phyloP scores from a whole-genome alignment of 2,329 filamentous ascomycete species.

The Clonostachys rhizophaga region DNA sequence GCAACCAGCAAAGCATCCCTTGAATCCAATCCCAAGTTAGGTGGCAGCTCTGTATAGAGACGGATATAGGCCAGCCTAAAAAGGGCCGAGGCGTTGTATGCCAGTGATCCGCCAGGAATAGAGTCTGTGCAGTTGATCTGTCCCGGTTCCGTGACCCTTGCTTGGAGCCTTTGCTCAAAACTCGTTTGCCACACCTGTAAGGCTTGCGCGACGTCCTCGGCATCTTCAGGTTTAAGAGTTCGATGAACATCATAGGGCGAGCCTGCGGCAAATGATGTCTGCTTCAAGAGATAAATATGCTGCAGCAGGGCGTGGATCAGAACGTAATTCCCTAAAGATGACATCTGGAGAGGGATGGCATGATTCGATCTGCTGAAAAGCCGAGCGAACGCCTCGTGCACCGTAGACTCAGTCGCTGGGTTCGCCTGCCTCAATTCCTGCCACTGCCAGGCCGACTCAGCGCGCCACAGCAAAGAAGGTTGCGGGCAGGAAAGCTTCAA shows the following conservation, averaged over 20 bases:
- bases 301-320: constrained; percentile 69
- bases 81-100: constrained; percentile 61
- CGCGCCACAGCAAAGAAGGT: constrained; percentile 51
- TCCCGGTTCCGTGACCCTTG: constrained; percentile 41
- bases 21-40: constrained; percentile 59
- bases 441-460: constrained; percentile 55
- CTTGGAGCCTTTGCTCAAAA: constrained; percentile 51
- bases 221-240: constrained; percentile 47
- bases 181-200: constrained; percentile 53
- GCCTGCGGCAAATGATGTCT: constrained; percentile 48
- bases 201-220: constrained; percentile 51
- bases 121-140: constrained; percentile 42
- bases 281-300: constrained; percentile 66
- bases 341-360: constrained; percentile 42
- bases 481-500: constrained; percentile 51
- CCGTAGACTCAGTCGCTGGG: constrained; percentile 42
- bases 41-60: constrained; percentile 60
- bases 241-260: constrained; percentile 44
- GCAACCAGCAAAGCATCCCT: constrained; percentile 60
- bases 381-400: constrained; percentile 52
- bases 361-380: constrained; percentile 48
- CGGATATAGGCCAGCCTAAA: constrained; percentile 59
- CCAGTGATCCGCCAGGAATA: constrained; percentile 54
- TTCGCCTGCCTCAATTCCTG: constrained; percentile 49
- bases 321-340: constrained; percentile 64